Evolutionary conservation across 495 filamentous ascomycete genomes (phyloP), one percentile per base, ranked within the genome.

Genomic region (Bryoglossum gracile): DNA sequence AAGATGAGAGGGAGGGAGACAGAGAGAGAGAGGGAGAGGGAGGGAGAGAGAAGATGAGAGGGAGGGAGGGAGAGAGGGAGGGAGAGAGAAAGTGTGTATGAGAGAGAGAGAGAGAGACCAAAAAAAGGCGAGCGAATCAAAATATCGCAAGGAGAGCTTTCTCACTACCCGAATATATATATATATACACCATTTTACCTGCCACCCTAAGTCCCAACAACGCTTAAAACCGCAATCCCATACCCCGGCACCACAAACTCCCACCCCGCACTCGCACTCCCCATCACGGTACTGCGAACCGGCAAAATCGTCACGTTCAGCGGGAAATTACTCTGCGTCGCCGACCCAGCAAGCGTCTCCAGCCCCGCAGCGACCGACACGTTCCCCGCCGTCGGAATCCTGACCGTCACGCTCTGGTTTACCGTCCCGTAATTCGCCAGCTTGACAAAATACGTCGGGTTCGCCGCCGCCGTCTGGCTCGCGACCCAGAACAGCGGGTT

Each of bases 401-500:
- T 52, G 13, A 56, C 50, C 8, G 53, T 59, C 17, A 52, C 52
- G 11, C 43, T 48, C 28, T 51, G 33, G 3, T 52, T 49, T 14
- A 47, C 46, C 3, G 36, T 44, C 1, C 51, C 51, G 19, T 60
- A 60, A 24, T 58, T 60, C 17, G 57, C 57, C 17, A 60, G n/a
- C 19, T 59, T 60, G 16, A 55, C 54, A 40, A 49, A 59, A 43
- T 59, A 59, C 4, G 14, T 46, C 5, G 26, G 26, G 26, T 13
- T 30, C 5, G 43, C 51, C 2, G 17, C 33, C 25, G 47, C 40
- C 19, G 48, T 58, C 65, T 2, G 23, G 39, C 22, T 22, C 4
- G 56, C 56, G 5, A 59, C 58, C 55, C 52, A 59, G 43, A 56
- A 61, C 10, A 50, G 37, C 11, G 58, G 58, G 2, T 51, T 51